Conservation (phyloP, 257 asterid species). For the Jacaranda copaia region DNA sequence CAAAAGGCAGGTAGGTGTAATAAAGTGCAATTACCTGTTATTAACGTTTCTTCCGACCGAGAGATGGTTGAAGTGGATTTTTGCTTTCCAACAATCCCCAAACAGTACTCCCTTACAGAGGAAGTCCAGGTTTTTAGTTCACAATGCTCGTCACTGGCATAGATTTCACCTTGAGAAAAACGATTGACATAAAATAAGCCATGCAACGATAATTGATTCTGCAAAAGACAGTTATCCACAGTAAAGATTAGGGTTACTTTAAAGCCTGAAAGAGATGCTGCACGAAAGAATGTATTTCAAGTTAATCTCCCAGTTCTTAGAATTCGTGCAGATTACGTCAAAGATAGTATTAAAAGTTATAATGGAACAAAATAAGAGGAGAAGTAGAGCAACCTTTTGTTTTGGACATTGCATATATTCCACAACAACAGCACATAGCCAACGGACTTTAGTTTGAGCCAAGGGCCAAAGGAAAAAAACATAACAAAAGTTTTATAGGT, state of each 20-base stretch:
- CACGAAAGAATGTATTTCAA: slow-evolving; percentile 13
- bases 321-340: slow-evolving; percentile 10
- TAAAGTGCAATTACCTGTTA: slow-evolving; percentile 51
- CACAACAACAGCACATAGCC: slow-evolving; percentile 5
- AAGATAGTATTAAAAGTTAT: background rate
- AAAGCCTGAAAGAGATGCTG: slow-evolving; percentile 27
- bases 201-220: slow-evolving; percentile 66
- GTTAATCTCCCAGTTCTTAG: slow-evolving; percentile 23
- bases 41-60: slow-evolving; percentile 54
- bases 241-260: slow-evolving; percentile 27
- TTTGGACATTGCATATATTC: slow-evolving; percentile 16
- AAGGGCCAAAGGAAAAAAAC: background rate
- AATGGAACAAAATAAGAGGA: slow-evolving; percentile 19
- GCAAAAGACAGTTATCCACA: slow-evolving; percentile 43
- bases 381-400: background rate
- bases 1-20: background rate
- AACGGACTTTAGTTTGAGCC: slow-evolving; percentile 6
- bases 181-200: slow-evolving; percentile 53
- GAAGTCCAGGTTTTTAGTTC: slow-evolving; percentile 58
- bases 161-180: slow-evolving; percentile 39
- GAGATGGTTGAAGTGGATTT: slow-evolving; percentile 50
- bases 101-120: slow-evolving; percentile 57
- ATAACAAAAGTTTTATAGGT: background rate
- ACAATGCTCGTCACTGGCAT: slow-evolving; percentile 43
- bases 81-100: slow-evolving; percentile 48